Evolutionary conservation across 176 grass and related monocot species (phyloP).

Genomic region (Triticum urartu): DNA sequence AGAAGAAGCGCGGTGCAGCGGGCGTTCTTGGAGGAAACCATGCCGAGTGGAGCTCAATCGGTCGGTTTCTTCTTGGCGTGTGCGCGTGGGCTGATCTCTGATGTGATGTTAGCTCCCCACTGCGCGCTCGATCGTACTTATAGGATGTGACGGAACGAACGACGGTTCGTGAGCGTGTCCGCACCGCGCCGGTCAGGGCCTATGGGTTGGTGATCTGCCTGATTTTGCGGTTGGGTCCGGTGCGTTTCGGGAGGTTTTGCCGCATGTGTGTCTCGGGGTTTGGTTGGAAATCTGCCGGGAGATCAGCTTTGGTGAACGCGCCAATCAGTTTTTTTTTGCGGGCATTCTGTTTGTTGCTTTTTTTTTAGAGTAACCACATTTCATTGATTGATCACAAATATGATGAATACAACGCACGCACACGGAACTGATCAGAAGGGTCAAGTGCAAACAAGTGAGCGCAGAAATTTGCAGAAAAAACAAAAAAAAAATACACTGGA

Average conservation of each 20-base stretch:
- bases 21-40: constrained; percentile 26
- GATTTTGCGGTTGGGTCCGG: not conserved
- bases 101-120: not conserved
- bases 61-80: not conserved
- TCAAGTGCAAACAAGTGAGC: no score
- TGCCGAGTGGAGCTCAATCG: not conserved
- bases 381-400: no score
- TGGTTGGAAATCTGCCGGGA: not conserved
- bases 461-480: no score
- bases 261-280: not conserved
- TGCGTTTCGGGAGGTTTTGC: not conserved
- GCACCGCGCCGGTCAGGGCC: not conserved
- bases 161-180: not conserved
- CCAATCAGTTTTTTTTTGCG: not conserved
- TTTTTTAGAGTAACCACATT: no score
- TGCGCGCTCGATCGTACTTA: not conserved
- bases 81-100: not conserved
- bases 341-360: no score
- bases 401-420: no score
- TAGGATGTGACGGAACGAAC: not conserved
- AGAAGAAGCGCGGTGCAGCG: constrained; percentile 4
- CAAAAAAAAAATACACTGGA: no score
- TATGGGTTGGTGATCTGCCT: constrained; percentile 1
- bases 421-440: no score
- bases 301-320: not conserved